These are phyloP conservation scores for Leccinum angustisporum DNA, from an alignment of 1,284 basidiomycete genomes.

Conservation along the genomic window DNA sequence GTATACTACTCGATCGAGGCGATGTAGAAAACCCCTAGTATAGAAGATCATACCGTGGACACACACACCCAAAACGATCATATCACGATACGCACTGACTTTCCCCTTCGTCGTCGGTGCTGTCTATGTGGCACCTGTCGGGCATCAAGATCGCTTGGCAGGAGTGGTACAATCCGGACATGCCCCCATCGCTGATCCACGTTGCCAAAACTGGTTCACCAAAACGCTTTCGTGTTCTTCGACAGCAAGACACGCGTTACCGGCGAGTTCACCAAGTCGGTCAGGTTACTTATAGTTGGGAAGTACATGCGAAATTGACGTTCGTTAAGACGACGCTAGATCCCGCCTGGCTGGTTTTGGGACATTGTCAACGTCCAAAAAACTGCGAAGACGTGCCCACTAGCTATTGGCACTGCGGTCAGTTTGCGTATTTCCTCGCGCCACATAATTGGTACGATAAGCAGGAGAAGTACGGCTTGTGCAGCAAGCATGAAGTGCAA, in stretches of 20 bases:
- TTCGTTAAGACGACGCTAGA: conserved; percentile 9
- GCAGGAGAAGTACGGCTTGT: no score
- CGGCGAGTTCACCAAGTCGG: conserved; percentile 50
- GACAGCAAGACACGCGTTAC: conserved; percentile 43
- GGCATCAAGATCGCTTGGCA: conserved; percentile 68
- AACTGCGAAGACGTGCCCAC: conserved; percentile 30
- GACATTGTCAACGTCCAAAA: conserved; percentile 26
- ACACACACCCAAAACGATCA: conserved; percentile 43
- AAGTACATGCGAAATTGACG: conserved; percentile 24
- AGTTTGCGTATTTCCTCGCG: no score
- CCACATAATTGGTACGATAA: no score
- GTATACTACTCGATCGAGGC: conserved; percentile 31
- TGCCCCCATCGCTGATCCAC: conserved; percentile 71
- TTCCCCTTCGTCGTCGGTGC: conserved; percentile 41
- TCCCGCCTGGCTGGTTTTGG: conserved; percentile 23
- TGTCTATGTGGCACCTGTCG: conserved; percentile 53
- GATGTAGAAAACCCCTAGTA: conserved; percentile 32
- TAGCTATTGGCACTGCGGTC: conserved; percentile 42
- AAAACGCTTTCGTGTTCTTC: conserved; percentile 17
- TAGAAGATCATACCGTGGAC: conserved; percentile 61
- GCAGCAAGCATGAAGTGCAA: no score
- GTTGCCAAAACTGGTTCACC: conserved; percentile 42
- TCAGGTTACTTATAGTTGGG: conserved; percentile 30
- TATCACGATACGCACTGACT: conserved; percentile 45
- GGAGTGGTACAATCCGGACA: conserved; percentile 76